phyloP scores from a whole-genome alignment of 2,329 filamentous ascomycete genomes.

The Pseudogymnoascus pannorum region DNA sequence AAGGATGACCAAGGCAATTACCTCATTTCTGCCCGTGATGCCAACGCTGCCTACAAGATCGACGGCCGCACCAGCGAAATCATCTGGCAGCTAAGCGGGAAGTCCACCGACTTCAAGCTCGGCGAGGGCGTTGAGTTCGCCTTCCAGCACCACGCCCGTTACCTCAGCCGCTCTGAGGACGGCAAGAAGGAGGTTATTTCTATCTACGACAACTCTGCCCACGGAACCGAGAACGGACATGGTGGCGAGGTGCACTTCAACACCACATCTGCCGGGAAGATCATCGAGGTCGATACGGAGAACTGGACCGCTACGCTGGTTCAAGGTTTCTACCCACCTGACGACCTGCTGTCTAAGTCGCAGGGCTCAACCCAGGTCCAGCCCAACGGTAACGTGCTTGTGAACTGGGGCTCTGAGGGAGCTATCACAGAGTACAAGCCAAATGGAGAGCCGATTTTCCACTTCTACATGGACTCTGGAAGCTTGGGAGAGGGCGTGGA shows the following conservation, averaged over 20 bases:
- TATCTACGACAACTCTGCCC: conserved; percentile 22
- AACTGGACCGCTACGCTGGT: conserved; percentile 17
- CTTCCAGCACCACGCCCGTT: conserved; percentile 45
- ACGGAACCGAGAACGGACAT: conserved; percentile 13
- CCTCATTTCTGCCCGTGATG: conserved; percentile 40
- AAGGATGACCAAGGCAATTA: conserved; percentile 37
- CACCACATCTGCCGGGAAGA: conserved; percentile 18
- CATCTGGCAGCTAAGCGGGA: conserved; percentile 41
- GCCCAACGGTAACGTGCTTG: conserved; percentile 20
- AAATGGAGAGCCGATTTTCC: conserved; percentile 31
- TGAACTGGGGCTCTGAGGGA: conserved; percentile 21
- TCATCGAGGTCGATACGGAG: conserved; percentile 19
- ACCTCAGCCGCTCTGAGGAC: conserved; percentile 20
- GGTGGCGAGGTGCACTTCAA: conserved; percentile 15
- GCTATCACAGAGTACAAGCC: conserved; percentile 21
- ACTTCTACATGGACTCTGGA: conserved; percentile 33
- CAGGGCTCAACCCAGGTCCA: conserved; percentile 22
- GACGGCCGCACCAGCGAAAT: conserved; percentile 39
- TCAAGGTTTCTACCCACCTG: conserved; percentile 17
- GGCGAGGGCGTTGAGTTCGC: conserved; percentile 38
- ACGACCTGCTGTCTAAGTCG: conserved; percentile 18
- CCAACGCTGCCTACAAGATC: conserved; percentile 40
- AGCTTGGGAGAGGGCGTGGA: conserved; percentile 24
- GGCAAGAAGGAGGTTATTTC: conserved; percentile 17
- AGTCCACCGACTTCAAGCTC: conserved; percentile 36